Base-by-base conservation (phyloP, 768 basidiomycete genomes). In the Paxillus involutus region DNA sequence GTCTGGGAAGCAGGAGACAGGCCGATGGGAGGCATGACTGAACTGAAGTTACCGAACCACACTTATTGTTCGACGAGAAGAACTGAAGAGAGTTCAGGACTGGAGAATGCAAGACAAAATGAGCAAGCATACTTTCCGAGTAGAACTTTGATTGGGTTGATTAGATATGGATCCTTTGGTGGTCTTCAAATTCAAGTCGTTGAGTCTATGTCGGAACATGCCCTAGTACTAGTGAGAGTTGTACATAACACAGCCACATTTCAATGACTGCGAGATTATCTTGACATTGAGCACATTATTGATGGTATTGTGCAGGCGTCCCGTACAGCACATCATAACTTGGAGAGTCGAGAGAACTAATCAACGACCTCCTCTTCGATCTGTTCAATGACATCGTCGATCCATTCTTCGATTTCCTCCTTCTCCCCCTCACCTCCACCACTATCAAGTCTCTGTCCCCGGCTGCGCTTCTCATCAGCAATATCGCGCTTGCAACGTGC, bases 361-460 rank as follows among this genome's bases (percentile, higher is more conserved):
- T 86, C 85, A 29, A 83, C 74, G 21, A 87, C 73, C 65, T 81
- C 84, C 73, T 96, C 93, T 73, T 96, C 94, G 40, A 80, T 83
- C 77, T 97, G 93, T 61, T 97, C 92, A 63, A 95, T 83, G 40
- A 96, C 83, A 69, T 96, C 93, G 63, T 96, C 94, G 51, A 95
- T 75, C 90, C 91, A 93, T 51, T 96, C 91, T 71, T 94, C 92
- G 51, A 94, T 93, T 73, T 90, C 90, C 72, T 94, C 92, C 69
- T 89, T 89, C 56, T 78, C 85, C 61, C 80, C 78, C 53, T 80
- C 78, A 48, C 80, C 78, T 6, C 73, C 73, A 54, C 63, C 68
- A 26, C 49, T 62, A 17, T 71, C 66, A 7, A 19, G 46, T 45
- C 67, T 72, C 58, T 71, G 68, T 26, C 69, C 70, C 61, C 68